Percentiles rank a stretch among this genome's conserved stretches.
These are phyloP conservation scores for Flaveria linearis DNA, from an alignment of 129 eudicot genomes.

Conservation along the genomic window DNA sequence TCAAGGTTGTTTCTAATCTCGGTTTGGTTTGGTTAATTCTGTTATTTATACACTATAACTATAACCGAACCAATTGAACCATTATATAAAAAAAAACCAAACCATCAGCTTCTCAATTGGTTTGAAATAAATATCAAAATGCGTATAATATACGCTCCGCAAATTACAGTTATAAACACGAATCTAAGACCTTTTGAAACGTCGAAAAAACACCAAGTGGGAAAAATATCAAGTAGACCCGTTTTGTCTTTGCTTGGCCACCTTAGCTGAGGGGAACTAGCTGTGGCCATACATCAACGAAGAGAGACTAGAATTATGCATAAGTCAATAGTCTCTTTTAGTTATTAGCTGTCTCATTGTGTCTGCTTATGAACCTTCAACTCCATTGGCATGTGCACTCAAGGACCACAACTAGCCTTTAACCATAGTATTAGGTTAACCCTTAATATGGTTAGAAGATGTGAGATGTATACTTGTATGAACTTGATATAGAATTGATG, in stretches of 20 bases:
- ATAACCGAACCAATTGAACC: too few species aligned
- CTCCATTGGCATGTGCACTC: conserved; percentile 15
- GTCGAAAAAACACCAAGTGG: neutral
- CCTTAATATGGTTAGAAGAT: neutral
- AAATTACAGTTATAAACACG: neutral
- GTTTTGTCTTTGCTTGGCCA: neutral
- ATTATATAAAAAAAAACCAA: too few species aligned
- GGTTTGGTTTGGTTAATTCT: too few species aligned
- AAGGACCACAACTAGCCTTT: neutral
- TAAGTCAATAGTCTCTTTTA: neutral
- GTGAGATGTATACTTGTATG: neutral
- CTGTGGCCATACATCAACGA: neutral
- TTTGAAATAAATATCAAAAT: neutral
- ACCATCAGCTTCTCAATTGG: too few species aligned
- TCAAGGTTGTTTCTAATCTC: too few species aligned
- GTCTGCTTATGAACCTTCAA: conserved; percentile 7
- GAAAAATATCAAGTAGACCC: neutral
- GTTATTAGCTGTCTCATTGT: conserved; percentile 1
- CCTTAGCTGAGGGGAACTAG: neutral
- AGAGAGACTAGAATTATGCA: neutral
- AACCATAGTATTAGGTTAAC: neutral
- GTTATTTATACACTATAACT: too few species aligned
- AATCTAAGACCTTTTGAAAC: neutral
- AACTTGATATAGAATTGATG: neutral
- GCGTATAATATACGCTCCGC: neutral